Evolutionary conservation across 371 early-diverging fungal species (phyloP).

Genomic region (Syncephalastrum monosporum): DNA sequence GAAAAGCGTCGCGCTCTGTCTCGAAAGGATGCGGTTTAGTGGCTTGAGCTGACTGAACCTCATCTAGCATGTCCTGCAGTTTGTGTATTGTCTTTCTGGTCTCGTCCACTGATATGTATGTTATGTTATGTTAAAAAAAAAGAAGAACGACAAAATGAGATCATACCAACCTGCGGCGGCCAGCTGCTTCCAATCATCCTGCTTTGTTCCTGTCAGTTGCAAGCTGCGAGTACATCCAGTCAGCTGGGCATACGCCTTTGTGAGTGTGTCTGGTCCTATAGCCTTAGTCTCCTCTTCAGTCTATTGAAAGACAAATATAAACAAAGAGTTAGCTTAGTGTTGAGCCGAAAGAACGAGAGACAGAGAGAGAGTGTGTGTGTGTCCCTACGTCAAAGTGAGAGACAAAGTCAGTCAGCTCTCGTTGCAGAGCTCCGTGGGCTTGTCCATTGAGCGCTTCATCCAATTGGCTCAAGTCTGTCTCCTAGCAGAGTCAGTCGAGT

Average conservation of each 20-base stretch:
- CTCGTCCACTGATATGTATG: neutral
- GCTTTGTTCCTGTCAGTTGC: neutral
- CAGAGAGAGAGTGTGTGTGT: too few relatives aligned
- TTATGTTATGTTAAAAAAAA: too few relatives aligned
- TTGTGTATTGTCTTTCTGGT: slow-evolving; percentile 3
- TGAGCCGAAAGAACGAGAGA: too few relatives aligned
- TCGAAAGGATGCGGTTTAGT: slow-evolving; percentile 9
- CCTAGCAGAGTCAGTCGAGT: too few relatives aligned
- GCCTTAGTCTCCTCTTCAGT: too few relatives aligned
- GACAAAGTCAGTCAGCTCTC: too few relatives aligned
- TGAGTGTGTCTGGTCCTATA: slow-evolving; percentile 11
- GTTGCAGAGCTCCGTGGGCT: too few relatives aligned
- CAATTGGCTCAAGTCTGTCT: too few relatives aligned
- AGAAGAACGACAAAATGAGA: neutral
- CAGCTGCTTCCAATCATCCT: slow-evolving; percentile 5
- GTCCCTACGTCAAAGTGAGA: too few relatives aligned
- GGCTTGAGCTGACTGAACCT: slow-evolving; percentile 10
- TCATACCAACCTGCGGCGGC: slow-evolving; percentile 5
- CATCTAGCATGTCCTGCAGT: slow-evolving; percentile 11
- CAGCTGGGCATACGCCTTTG: slow-evolving; percentile 12
- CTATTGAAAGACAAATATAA: too few relatives aligned
- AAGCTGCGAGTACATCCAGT: slow-evolving; percentile 8
- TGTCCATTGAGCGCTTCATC: too few relatives aligned
- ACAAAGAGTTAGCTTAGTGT: too few relatives aligned
- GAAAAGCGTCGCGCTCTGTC: slow-evolving; percentile 10